phyloP scores from a whole-genome alignment of 1,284 basidiomycete species.

The Naganishia cerealis region DNA sequence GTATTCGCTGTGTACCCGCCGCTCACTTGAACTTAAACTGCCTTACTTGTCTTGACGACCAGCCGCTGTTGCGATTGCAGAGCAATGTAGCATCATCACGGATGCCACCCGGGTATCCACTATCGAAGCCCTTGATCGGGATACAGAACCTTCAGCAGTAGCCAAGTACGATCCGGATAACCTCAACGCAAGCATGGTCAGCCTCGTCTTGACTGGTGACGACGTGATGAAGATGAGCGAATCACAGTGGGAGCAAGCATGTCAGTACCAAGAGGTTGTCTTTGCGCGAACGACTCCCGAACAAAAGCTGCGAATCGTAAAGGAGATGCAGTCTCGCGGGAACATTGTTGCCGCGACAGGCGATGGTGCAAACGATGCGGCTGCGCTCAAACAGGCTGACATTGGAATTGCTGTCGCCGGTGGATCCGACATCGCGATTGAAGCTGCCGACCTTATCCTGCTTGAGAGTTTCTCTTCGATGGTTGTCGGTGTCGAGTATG shows the following conservation, averaged over 20 bases:
- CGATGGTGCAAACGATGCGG: conserved; percentile 71
- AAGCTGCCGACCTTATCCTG: conserved; percentile 53
- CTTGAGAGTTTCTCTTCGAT: conserved; percentile 54
- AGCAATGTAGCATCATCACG: conserved; percentile 64
- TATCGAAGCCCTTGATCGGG: conserved; percentile 52
- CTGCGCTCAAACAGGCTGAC: conserved; percentile 53
- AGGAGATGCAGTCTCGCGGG: conserved; percentile 61
- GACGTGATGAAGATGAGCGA: conserved; percentile 60
- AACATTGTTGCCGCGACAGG: conserved; percentile 64
- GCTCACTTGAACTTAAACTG: background rate
- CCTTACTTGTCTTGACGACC: conserved; percentile 15
- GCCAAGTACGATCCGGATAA: conserved; percentile 41
- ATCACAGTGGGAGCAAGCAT: conserved; percentile 59
- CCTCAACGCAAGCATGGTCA: conserved; percentile 31
- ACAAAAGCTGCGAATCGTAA: conserved; percentile 70
- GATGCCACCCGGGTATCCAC: conserved; percentile 55
- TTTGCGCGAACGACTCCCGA: conserved; percentile 73
- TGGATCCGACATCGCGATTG: conserved; percentile 55
- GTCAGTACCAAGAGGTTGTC: conserved; percentile 66
- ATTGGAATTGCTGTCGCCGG: conserved; percentile 58
- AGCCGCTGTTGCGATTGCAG: conserved; percentile 65
- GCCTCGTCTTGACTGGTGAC: conserved; percentile 60
- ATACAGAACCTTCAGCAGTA: conserved; percentile 35
- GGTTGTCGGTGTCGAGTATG: conserved; percentile 58
- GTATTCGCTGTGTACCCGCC: conserved; percentile 46